A percentile compares a stretch with the other conserved stretches of the same genome.
These are phyloP conservation scores for Raffaelea ambrosiae DNA, from an alignment of 2,329 filamentous ascomycete species.

Conservation along the genomic window DNA sequence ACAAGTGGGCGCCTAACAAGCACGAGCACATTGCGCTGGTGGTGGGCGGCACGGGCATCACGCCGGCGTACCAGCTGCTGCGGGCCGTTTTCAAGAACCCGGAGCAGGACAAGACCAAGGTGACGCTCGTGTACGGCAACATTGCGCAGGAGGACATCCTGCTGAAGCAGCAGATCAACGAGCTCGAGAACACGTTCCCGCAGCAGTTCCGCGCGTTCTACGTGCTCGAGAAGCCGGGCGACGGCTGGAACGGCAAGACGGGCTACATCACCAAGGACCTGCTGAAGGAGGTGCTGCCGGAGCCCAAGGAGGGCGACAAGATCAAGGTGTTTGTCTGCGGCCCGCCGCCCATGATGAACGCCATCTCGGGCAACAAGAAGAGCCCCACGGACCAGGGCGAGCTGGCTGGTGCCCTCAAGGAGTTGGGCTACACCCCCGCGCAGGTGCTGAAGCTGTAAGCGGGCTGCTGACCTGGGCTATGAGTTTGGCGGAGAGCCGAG, in stretches of 20 bases:
- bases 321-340: conserved; percentile 97
- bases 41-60: conserved; percentile 94
- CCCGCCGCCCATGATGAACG: conserved; percentile 87
- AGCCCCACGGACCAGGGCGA: conserved; percentile 94
- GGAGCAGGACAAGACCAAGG: conserved; percentile 89
- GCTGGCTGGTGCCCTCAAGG: conserved; percentile 69
- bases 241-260: conserved; percentile 66
- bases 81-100: conserved; percentile 94
- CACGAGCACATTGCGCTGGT: conserved; percentile 81
- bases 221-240: conserved; percentile 69
- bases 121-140: conserved; percentile 92
- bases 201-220: conserved; percentile 95
- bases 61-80: conserved; percentile 93
- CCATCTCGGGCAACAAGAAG: conserved; percentile 81
- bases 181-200: conserved; percentile 91
- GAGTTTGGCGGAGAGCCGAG: no score
- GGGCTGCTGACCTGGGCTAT: no score
- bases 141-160: conserved; percentile 84
- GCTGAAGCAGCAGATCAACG: conserved; percentile 72
- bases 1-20: conserved; percentile 84
- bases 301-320: conserved; percentile 74
- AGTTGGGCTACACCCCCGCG: conserved; percentile 40
- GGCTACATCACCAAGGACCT: conserved; percentile 86
- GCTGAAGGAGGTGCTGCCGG: conserved; percentile 87
- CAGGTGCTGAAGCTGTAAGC: conserved; percentile 91